Evolutionary conservation across 2,329 filamentous ascomycete genomes (phyloP).

Genomic region (Cordyceps cateniannulata): DNA sequence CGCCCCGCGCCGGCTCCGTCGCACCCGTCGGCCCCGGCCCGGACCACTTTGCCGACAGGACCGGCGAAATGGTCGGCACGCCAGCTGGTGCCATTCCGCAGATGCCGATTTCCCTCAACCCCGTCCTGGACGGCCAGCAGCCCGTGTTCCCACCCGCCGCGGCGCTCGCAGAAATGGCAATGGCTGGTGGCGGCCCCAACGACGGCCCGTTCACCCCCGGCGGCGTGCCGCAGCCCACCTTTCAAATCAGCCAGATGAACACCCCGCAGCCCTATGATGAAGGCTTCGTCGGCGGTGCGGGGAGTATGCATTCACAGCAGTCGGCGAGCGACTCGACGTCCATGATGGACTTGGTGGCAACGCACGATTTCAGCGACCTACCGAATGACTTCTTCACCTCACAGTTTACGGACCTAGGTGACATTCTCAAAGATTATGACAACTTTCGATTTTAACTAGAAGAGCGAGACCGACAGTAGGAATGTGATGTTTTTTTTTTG

Average conservation of each 20-base stretch:
- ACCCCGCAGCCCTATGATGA: constrained; percentile 6
- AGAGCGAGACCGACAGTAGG: background rate
- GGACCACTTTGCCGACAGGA: background rate
- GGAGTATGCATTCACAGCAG: constrained; percentile 10
- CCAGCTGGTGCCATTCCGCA: background rate
- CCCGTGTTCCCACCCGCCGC: constrained; percentile 2
- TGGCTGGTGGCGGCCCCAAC: background rate
- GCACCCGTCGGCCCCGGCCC: too few species aligned
- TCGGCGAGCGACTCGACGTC: constrained; percentile 5
- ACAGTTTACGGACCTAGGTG: constrained; percentile 9
- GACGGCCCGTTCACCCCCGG: background rate
- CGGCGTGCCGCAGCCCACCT: background rate
- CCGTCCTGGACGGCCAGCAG: background rate
- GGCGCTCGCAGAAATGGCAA: constrained; percentile 6
- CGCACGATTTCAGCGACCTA: constrained; percentile 6
- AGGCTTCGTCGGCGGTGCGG: background rate
- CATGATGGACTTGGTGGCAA: constrained; percentile 2
- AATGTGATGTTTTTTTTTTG: background rate
- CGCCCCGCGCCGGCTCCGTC: background rate
- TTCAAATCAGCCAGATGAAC: constrained; percentile 7
- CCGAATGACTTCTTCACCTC: constrained; percentile 11
- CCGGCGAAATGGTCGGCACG: background rate
- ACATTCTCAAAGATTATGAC: constrained; percentile 12
- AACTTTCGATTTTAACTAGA: constrained; percentile 8
- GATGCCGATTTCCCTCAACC: background rate